Conservation (phyloP, 2,329 filamentous ascomycete genomes). For the Fusarium brachygibbosum region DNA sequence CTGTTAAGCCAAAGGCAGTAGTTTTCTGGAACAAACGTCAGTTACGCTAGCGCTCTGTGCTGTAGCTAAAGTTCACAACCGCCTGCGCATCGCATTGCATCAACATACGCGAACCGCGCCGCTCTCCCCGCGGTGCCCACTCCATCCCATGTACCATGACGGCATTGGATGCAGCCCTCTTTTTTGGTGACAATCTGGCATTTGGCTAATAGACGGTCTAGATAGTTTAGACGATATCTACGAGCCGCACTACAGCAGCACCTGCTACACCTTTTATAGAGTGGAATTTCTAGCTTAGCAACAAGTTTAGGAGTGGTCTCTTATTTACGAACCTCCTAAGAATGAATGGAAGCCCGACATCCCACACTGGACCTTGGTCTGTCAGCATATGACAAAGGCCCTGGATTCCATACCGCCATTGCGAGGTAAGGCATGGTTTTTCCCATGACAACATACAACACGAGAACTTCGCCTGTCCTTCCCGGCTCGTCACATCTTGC, state of each 20-base stretch:
- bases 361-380: background rate
- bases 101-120: conserved; percentile 30
- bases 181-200: conserved; percentile 21
- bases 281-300: background rate
- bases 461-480: background rate
- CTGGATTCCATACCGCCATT: background rate
- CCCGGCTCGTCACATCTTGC: background rate
- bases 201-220: conserved; percentile 15
- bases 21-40: conserved; percentile 44
- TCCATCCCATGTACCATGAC: conserved; percentile 43
- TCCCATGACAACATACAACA: background rate
- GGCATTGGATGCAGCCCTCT: conserved; percentile 25
- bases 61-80: conserved; percentile 20
- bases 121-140: conserved; percentile 41
- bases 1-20: conserved; percentile 27
- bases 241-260: background rate
- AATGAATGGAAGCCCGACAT: background rate
- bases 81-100: conserved; percentile 26
- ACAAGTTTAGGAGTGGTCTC: too few relatives aligned
- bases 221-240: conserved; percentile 12
- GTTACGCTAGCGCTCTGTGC: conserved; percentile 30
- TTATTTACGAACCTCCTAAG: background rate
- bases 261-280: background rate
- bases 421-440: too few relatives aligned
- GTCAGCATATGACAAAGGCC: background rate